These are phyloP conservation scores for Lanmaoa pseudosensibilis DNA, from an alignment of 768 basidiomycete genomes.

Conservation along the genomic window DNA sequence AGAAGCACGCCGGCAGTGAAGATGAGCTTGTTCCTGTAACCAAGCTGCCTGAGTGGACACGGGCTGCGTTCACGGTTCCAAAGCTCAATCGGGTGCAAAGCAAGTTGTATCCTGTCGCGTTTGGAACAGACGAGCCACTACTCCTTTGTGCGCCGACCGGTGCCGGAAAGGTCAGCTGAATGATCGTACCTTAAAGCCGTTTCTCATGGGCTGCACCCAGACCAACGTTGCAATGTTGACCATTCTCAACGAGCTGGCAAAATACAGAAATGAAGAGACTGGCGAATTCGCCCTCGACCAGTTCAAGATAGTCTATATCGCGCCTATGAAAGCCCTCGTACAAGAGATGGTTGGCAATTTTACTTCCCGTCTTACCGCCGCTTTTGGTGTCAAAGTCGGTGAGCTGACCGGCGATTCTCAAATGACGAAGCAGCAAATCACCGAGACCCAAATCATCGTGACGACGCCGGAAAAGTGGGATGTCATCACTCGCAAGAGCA, in stretches of 20 bases:
- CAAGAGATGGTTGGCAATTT: conserved; percentile 99
- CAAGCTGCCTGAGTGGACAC: conserved; percentile 81
- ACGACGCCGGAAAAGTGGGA: conserved; percentile 99
- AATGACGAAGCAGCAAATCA: conserved; percentile 96
- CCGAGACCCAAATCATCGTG: conserved; percentile 97
- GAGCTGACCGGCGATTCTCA: conserved; percentile 97
- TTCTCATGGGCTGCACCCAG: conserved; percentile 41
- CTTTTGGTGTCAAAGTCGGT: conserved; percentile 80
- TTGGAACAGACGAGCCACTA: conserved; percentile 92
- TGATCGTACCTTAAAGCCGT: neutral
- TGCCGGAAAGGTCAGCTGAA: conserved; percentile 84
- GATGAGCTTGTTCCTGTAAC: conserved; percentile 73
- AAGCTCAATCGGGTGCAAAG: conserved; percentile 90
- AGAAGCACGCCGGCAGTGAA: conserved; percentile 62
- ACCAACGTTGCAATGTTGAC: conserved; percentile 98
- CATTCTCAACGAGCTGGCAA: conserved; percentile 86
- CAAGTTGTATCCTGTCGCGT: conserved; percentile 89
- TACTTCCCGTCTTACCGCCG: conserved; percentile 58
- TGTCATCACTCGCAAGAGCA: conserved; percentile 97
- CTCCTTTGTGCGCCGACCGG: conserved; percentile 97
- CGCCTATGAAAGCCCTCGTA: conserved; percentile 98
- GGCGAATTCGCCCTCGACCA: conserved; percentile 80
- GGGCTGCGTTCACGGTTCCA: conserved; percentile 79
- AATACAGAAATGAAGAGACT: conserved; percentile 80
- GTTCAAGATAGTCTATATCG: conserved; percentile 97